Percentiles rank a stretch among this genome's conserved stretches.
These are phyloP conservation scores for Phytophthora melonis DNA, from an alignment of 352 stramenopile species.

Conservation along the genomic window DNA sequence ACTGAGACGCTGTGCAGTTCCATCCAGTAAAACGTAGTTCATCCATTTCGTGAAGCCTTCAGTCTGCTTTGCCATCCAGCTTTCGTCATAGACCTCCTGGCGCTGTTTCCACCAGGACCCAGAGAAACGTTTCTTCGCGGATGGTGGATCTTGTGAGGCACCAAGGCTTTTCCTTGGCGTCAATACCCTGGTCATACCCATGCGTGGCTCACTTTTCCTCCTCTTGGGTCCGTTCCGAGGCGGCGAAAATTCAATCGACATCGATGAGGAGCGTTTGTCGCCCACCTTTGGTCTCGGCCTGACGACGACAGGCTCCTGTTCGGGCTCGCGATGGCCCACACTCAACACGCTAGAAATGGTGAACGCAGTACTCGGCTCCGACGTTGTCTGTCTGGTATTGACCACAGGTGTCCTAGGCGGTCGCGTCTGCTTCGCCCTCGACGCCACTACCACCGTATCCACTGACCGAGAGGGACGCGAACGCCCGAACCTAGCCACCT, in stretches of 20 bases:
- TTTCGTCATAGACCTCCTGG: slow-evolving; percentile 72
- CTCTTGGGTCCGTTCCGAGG: slow-evolving; percentile 39
- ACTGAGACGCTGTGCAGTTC: slow-evolving; percentile 49
- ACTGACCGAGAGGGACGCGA: slow-evolving; percentile 2
- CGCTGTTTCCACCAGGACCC: slow-evolving; percentile 83
- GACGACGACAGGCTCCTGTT: slow-evolving; percentile 23
- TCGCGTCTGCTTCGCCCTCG: slow-evolving; percentile 7
- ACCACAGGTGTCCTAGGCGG: slow-evolving; percentile 10
- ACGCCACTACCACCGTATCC: slow-evolving; percentile 12
- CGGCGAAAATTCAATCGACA: slow-evolving; percentile 58
- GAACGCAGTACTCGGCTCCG: slow-evolving; percentile 11
- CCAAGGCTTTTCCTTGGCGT: slow-evolving; percentile 19
- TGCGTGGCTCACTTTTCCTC: slow-evolving; percentile 32
- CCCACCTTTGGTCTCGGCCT: slow-evolving; percentile 24
- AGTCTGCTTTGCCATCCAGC: slow-evolving; percentile 86
- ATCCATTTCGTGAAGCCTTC: slow-evolving; percentile 89
- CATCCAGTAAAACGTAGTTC: slow-evolving; percentile 85
- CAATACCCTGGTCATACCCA: slow-evolving; percentile 11
- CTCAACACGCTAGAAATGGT: slow-evolving; percentile 13
- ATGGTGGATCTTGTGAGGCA: slow-evolving; percentile 6
- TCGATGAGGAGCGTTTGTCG: slow-evolving; percentile 45
- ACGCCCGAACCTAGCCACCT: slow-evolving; percentile 37
- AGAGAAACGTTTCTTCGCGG: slow-evolving; percentile 32
- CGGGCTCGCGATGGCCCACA: slow-evolving; percentile 17
- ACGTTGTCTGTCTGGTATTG: neutral